A percentile compares a stretch with the other conserved stretches of the same genome.
Conservation (phyloP, 345 rosid species). For the Eucalyptus melliodora region DNA sequence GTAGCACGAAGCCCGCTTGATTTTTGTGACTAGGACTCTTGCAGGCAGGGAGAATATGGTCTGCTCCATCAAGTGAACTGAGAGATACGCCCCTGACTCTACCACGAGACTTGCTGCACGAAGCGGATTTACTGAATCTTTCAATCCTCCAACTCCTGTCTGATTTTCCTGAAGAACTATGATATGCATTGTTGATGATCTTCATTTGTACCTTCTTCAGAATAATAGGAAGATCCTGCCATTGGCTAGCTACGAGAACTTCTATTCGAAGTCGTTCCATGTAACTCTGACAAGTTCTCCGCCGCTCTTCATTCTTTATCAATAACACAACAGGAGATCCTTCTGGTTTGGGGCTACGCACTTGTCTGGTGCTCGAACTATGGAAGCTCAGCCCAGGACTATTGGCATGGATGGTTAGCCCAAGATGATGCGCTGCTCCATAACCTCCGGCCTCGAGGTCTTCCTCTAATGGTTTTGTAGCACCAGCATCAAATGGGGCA, state of each 20-base stretch:
- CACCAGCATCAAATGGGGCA: not conserved
- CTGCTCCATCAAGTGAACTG: constrained; percentile 34
- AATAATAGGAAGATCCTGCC: constrained; percentile 16
- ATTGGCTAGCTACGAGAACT: constrained; percentile 25
- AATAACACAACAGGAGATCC: constrained; percentile 62
- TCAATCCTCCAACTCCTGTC: constrained; percentile 28
- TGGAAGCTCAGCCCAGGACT: constrained; percentile 7
- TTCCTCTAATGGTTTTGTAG: not conserved
- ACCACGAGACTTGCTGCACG: not conserved
- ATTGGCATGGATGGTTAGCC: constrained; percentile 12
- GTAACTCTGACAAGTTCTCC: constrained; percentile 26
- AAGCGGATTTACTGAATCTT: not conserved
- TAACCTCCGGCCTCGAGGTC: constrained; percentile 12
- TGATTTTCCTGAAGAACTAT: constrained; percentile 24
- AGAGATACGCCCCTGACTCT: constrained; percentile 39
- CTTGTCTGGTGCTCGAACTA: constrained; percentile 24
- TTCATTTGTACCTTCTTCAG: constrained; percentile 20
- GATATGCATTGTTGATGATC: constrained; percentile 16
- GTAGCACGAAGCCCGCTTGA: constrained; percentile 16
- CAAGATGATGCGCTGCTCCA: not conserved
- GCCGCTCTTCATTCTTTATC: constrained; percentile 37
- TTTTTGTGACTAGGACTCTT: not conserved
- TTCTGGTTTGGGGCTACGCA: constrained; percentile 32
- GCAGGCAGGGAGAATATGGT: constrained; percentile 7
- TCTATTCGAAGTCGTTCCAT: constrained; percentile 45